Percentiles rank a stretch among this genome's conserved stretches.
These are phyloP conservation scores for Leptomonas seymouri DNA, from an alignment of 208 protist species.

Conservation along the genomic window DNA sequence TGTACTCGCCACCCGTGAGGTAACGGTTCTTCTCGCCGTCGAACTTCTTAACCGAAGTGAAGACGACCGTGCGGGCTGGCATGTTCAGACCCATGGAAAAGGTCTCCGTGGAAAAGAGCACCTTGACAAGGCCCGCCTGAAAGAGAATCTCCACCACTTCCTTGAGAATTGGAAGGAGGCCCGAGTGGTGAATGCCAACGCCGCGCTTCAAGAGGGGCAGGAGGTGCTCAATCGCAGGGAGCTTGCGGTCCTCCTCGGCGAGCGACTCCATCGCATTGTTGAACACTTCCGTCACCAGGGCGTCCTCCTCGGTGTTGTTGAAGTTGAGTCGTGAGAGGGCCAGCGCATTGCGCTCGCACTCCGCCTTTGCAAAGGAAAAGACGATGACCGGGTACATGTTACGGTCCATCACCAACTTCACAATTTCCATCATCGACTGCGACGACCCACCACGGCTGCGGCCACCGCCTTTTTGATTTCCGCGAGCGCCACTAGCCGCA, in stretches of 20 bases:
- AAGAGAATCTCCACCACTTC: constrained; percentile 99
- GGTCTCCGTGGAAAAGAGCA: constrained; percentile 99
- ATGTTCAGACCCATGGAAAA: constrained; percentile 99
- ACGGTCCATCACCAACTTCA: constrained; percentile 97
- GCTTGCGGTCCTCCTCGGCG: constrained; percentile 91
- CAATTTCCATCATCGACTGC: constrained; percentile 94
- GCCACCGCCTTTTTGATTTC: constrained; percentile 20
- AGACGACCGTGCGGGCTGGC: constrained; percentile 99
- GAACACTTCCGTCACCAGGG: constrained; percentile 94
- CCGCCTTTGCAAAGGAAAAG: constrained; percentile 98
- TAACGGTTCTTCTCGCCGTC: constrained; percentile 97
- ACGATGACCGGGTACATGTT: constrained; percentile 99
- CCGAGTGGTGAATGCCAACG: constrained; percentile 99
- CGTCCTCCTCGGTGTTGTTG: constrained; percentile 94
- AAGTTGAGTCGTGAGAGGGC: constrained; percentile 96
- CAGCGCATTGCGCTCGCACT: constrained; percentile 97
- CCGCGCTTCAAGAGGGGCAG: constrained; percentile 97
- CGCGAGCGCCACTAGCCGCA: constrained; percentile 19
- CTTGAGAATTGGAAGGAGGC: constrained; percentile 99
- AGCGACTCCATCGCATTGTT: constrained; percentile 96
- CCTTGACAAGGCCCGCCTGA: constrained; percentile 98
- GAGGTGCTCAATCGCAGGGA: constrained; percentile 95
- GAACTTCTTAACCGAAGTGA: constrained; percentile 99
- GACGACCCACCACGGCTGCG: constrained; percentile 28
- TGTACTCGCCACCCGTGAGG: constrained; percentile 98